Conservation (phyloP, 73 alveolate species). For the Paramecium biaurelia region DNA sequence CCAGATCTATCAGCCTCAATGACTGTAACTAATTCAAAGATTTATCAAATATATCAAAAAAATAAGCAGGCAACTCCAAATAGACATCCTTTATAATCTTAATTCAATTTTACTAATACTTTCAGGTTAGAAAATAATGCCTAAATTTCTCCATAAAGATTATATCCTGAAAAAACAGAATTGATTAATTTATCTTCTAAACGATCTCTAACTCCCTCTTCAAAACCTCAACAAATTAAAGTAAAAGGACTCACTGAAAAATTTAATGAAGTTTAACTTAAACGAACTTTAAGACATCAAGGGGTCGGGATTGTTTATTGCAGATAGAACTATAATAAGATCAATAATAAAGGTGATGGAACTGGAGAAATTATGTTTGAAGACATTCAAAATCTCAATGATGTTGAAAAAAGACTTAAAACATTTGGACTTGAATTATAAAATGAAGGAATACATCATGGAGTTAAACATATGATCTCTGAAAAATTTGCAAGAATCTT, state of each 20-base stretch:
- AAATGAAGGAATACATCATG: neutral
- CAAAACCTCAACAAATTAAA: neutral
- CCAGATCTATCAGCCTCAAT: neutral
- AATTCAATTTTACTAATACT: neutral
- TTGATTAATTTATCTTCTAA: neutral
- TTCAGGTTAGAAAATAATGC: neutral
- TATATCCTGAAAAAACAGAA: conserved; percentile 20
- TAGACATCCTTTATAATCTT: neutral
- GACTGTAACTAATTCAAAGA: neutral
- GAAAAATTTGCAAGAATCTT: neutral
- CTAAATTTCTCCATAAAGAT: neutral
- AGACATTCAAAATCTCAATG: neutral
- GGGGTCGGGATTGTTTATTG: conserved; percentile 25
- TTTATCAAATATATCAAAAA: conserved; percentile 8
- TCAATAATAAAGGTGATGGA: neutral
- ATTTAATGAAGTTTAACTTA: neutral
- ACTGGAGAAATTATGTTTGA: neutral
- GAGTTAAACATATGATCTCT: conserved; percentile 6
- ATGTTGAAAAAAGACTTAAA: neutral
- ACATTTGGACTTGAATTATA: neutral
- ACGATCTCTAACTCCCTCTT: neutral
- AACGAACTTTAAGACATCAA: neutral
- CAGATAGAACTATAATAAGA: conserved; percentile 13
- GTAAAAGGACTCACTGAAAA: neutral
- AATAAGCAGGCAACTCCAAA: neutral